These are phyloP conservation scores for Helichrysum umbraculigerum DNA, from an alignment of 129 eudicot species.

Conservation along the genomic window DNA sequence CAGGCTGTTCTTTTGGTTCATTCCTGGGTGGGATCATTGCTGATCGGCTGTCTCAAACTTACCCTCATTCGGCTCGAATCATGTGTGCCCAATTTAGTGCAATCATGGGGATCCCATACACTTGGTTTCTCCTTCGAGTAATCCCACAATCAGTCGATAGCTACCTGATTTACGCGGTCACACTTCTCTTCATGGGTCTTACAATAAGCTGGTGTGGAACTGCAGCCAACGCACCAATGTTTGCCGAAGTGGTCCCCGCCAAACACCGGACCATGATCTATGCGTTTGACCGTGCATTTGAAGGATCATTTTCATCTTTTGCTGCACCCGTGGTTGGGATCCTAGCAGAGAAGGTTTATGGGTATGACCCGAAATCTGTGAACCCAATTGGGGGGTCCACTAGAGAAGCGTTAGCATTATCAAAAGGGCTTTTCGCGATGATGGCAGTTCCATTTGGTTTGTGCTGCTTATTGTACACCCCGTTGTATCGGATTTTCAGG, in stretches of 20 bases:
- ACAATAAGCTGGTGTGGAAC: conserved; percentile 89
- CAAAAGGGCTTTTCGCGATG: conserved; percentile 83
- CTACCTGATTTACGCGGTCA: conserved; percentile 52
- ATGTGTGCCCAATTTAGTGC: conserved; percentile 96
- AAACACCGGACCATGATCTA: conserved; percentile 93
- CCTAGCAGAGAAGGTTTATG: conserved; percentile 86
- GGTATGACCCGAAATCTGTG: conserved; percentile 72
- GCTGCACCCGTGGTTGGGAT: conserved; percentile 95
- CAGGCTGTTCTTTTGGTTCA: conserved; percentile 76
- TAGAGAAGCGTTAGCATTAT: conserved; percentile 79
- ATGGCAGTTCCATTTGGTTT: conserved; percentile 92
- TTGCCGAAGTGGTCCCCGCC: conserved; percentile 95
- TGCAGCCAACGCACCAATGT: conserved; percentile 88
- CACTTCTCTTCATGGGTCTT: conserved; percentile 86
- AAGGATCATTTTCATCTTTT: conserved; percentile 88
- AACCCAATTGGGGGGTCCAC: conserved; percentile 61
- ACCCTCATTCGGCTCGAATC: conserved; percentile 81
- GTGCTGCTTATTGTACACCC: conserved; percentile 87
- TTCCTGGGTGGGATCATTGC: conserved; percentile 87
- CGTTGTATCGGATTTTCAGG: conserved; percentile 73
- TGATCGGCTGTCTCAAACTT: conserved; percentile 55
- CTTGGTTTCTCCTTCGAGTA: conserved; percentile 68
- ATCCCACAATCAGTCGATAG: conserved; percentile 72
- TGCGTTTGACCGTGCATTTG: conserved; percentile 93
- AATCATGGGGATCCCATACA: conserved; percentile 92